Base-by-base conservation (phyloP, 2,329 filamentous ascomycete species). In the Rugonectria rugulosa region DNA sequence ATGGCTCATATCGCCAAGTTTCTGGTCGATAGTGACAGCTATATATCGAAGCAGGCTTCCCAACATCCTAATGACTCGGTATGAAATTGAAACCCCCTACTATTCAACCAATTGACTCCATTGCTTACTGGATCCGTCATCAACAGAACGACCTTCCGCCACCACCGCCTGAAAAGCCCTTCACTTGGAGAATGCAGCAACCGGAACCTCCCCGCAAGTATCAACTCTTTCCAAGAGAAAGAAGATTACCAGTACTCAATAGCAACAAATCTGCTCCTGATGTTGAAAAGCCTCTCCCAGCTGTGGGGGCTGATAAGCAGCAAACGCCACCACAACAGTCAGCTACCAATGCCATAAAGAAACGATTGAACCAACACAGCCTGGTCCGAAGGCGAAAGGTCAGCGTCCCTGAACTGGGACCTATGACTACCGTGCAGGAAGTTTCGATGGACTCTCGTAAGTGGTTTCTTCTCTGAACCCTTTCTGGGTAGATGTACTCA, bases 351-450 rank as follows among this genome's bases (percentile, higher is more conserved):
- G 75, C 76, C 32, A 71, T 85, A 45, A 79, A 81, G 56, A 74
- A 82, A 56, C 80, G 82, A 52, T 77, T 84, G 66, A 87, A 84
- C 68, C 83, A 86, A 63, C 80, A 83, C 66, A 83, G 79, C 61
- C 72, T 85, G 53, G 78, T 73, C 44, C 77, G 85, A 58, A 79
- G 86, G 64, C 81, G 86, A 60, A 89, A 89, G 68, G 76, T 84
- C 63, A 88, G 83, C 71, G 81, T 87, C 12, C 82, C 85, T 9
- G 87, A 89, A 58, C 71, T 88, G 43, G 86, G 84, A 2, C 85
- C 84, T 27, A 87, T 88, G 86, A 88, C 86, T 5, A 88, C 86
- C 2, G 86, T 89, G 12, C 85, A 88, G 60, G 87, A 89, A 67
- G 73, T 81, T 43, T 72, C 84, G 46, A 88, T 89, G 85, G 87